phyloP scores from a whole-genome alignment of 352 stramenopile genomes.

The Phytopythium mirpurense region DNA sequence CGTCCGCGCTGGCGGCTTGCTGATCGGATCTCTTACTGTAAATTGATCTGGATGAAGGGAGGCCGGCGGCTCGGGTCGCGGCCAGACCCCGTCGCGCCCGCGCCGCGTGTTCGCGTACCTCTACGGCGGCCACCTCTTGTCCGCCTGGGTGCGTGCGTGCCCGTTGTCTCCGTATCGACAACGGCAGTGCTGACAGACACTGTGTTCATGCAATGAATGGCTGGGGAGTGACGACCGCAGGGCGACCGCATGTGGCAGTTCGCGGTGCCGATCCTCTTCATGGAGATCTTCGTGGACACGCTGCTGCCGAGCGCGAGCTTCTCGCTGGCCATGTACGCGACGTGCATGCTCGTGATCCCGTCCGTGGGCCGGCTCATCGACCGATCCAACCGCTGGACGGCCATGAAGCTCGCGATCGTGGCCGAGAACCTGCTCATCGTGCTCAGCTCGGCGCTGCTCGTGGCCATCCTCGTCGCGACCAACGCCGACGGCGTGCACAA shows the following conservation, averaged over 20 bases:
- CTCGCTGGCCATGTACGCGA: slow-evolving; percentile 66
- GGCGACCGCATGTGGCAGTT: slow-evolving; percentile 84
- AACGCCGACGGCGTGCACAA: slow-evolving; percentile 51
- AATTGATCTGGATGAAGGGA: too few species aligned
- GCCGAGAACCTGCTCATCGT: slow-evolving; percentile 74
- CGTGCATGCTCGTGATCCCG: slow-evolving; percentile 63
- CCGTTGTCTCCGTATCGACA: background rate
- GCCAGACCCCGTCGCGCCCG: slow-evolving; percentile 7
- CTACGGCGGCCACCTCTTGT: slow-evolving; percentile 71
- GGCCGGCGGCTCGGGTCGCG: background rate
- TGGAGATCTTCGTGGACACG: slow-evolving; percentile 84
- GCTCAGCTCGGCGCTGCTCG: slow-evolving; percentile 48
- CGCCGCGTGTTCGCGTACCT: slow-evolving; percentile 58
- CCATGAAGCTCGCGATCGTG: slow-evolving; percentile 64
- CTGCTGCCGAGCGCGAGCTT: slow-evolving; percentile 71
- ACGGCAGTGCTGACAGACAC: background rate
- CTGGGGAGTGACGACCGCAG: slow-evolving; percentile 11
- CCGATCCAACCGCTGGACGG: slow-evolving; percentile 50
- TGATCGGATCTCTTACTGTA: too few species aligned
- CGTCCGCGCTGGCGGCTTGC: too few species aligned
- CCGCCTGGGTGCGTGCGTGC: slow-evolving; percentile 42
- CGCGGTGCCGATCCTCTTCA: slow-evolving; percentile 76
- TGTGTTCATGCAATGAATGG: background rate
- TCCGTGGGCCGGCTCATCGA: slow-evolving; percentile 64
- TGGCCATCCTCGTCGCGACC: slow-evolving; percentile 48